Conservation (phyloP, 495 filamentous ascomycete species). For the Trichoderma erinaceum region DNA sequence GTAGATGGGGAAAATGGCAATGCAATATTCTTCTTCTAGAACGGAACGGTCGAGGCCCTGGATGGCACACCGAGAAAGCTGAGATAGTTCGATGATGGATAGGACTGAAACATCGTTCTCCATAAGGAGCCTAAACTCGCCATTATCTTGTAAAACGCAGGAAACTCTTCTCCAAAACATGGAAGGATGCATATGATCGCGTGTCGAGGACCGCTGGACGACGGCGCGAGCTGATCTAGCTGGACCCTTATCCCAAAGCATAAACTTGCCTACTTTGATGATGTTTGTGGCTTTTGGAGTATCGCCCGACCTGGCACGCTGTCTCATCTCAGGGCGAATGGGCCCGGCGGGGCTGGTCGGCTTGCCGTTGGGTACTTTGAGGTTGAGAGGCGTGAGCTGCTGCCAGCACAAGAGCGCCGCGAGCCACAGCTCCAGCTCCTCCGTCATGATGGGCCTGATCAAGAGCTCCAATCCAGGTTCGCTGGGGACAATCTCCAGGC, state of each 20-base stretch:
- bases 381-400: constrained; percentile 59
- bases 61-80: constrained; percentile 80
- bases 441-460: constrained; percentile 63
- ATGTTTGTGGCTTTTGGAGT: constrained; percentile 70
- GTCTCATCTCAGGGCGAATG: constrained; percentile 56
- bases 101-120: constrained; percentile 75
- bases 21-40: constrained; percentile 86
- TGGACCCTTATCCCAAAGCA: constrained; percentile 73
- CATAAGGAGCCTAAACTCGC: constrained; percentile 82
- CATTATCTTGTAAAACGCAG: constrained; percentile 91
- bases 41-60: constrained; percentile 89
- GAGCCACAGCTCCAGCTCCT: constrained; percentile 86
- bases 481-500: constrained; percentile 71
- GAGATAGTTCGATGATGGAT: constrained; percentile 79
- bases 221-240: constrained; percentile 49
- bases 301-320: constrained; percentile 53
- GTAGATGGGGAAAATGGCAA: constrained; percentile 86
- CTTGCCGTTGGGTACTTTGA: constrained; percentile 25
- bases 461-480: constrained; percentile 64
- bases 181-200: constrained; percentile 35
- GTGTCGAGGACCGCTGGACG: constrained; percentile 42
- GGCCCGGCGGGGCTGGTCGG: constrained; percentile 22
- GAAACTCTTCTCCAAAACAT: constrained; percentile 77
- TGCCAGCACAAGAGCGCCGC: constrained; percentile 93
- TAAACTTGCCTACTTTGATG: constrained; percentile 94